Percentiles rank a stretch among this genome's conserved stretches.
Conservation (phyloP, 2,329 filamentous ascomycete species). For the Hypoxylon sp. region DNA sequence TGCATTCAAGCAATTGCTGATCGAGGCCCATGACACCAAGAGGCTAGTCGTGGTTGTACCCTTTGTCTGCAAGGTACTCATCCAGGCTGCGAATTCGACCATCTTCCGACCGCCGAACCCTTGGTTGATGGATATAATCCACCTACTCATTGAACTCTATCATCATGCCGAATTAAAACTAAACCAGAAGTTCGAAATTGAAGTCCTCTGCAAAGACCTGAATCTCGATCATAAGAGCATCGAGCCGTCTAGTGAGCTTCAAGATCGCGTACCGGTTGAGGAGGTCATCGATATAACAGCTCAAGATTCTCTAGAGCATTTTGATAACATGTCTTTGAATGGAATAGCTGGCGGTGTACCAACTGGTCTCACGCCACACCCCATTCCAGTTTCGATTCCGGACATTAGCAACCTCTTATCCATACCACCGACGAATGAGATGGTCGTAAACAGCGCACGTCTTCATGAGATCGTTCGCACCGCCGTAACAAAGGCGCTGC, state of each 20-base stretch:
- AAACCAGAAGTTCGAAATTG: conserved; percentile 98
- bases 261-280: conserved; percentile 77
- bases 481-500: conserved; percentile 89
- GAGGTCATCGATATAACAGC: conserved; percentile 70
- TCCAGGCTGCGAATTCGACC: conserved; percentile 84
- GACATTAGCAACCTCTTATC: conserved; percentile 84
- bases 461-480: conserved; percentile 82
- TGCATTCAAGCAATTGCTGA: conserved; percentile 93
- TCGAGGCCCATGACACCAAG: conserved; percentile 94
- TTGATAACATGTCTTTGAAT: conserved; percentile 85
- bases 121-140: conserved; percentile 97
- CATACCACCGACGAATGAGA: conserved; percentile 84
- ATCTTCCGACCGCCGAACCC: conserved; percentile 96
- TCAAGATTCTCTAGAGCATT: conserved; percentile 80
- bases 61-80: conserved; percentile 95
- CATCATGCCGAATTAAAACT: conserved; percentile 93
- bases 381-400: conserved; percentile 83
- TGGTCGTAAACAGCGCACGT: conserved; percentile 78
- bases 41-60: conserved; percentile 92
- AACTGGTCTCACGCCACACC: conserved; percentile 80
- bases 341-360: conserved; percentile 76
- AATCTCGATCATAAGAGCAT: conserved; percentile 93
- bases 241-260: conserved; percentile 86
- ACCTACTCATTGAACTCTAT: conserved; percentile 92
- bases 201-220: conserved; percentile 93